Conservation (phyloP, 1,284 basidiomycete species). For the Fistulinella cinereoalba region DNA sequence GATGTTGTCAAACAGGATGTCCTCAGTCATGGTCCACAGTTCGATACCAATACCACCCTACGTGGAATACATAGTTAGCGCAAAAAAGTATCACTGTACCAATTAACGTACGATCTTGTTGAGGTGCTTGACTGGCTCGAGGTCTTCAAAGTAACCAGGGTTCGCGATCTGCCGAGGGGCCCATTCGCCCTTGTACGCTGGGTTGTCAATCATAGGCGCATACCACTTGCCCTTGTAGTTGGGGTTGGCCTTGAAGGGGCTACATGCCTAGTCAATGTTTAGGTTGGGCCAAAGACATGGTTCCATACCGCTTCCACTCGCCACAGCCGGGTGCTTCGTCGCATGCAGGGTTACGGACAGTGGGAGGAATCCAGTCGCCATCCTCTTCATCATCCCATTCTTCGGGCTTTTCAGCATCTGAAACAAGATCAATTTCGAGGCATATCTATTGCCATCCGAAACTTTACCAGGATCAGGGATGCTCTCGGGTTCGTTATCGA, state of each 20-base stretch:
- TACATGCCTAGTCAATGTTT: conserved; percentile 20
- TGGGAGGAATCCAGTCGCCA: conserved; percentile 95
- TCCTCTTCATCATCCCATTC: conserved; percentile 99
- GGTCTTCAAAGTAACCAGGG: conserved; percentile 91
- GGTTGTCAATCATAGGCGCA: conserved; percentile 93
- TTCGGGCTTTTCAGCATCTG: conserved; percentile 93
- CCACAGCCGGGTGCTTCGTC: conserved; percentile 91
- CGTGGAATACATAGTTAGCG: conserved; percentile 8
- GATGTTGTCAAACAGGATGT: conserved; percentile 94
- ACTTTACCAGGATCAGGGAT: conserved; percentile 82
- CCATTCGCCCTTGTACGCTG: conserved; percentile 97
- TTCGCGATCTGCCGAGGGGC: conserved; percentile 89
- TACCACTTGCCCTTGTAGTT: conserved; percentile 96
- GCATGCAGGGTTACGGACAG: conserved; percentile 87
- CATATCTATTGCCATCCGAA: neutral
- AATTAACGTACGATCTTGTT: conserved; percentile 66
- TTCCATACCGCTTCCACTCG: conserved; percentile 73
- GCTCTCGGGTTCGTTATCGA: conserved; percentile 80
- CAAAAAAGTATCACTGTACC: neutral
- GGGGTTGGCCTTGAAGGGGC: conserved; percentile 88
- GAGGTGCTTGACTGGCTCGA: conserved; percentile 79
- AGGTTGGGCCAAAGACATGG: neutral
- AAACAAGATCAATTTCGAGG: conserved; percentile 6
- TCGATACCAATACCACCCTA: conserved; percentile 93
- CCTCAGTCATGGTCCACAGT: conserved; percentile 98